Conservation (phyloP, 495 filamentous ascomycete genomes). For the Xylaria palmicola region DNA sequence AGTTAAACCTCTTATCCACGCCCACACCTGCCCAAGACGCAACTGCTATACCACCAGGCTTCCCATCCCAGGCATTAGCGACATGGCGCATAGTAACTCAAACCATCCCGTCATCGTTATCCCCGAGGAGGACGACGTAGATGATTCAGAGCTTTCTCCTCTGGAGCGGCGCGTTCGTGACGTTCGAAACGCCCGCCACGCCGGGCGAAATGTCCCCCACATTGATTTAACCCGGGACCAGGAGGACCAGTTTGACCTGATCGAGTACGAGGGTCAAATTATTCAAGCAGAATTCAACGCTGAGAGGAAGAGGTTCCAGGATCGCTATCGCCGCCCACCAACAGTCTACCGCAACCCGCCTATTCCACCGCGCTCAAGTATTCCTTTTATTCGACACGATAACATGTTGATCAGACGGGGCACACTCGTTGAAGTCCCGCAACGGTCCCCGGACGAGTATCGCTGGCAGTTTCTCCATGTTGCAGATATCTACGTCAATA, state of each 20-base stretch:
- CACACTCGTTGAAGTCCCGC: background rate
- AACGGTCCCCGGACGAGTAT: background rate
- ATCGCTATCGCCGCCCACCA: background rate
- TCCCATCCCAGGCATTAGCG: background rate
- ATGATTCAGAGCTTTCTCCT: background rate
- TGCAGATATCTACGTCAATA: background rate
- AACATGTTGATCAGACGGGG: background rate
- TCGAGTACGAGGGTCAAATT: background rate
- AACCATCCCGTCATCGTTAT: background rate
- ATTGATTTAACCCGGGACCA: background rate
- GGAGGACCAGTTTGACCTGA: background rate
- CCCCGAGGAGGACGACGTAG: background rate
- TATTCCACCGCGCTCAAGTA: background rate
- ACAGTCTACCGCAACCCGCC: background rate
- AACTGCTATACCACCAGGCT: background rate
- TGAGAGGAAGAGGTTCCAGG: background rate
- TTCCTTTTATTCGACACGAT: background rate
- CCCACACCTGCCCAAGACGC: no score
- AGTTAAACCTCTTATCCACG: no score
- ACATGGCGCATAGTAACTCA: background rate
- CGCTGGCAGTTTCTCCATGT: constrained; percentile 9
- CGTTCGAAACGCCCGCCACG: background rate
- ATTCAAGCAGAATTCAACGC: background rate
- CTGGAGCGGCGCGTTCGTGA: background rate
- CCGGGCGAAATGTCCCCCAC: background rate